Percentiles rank a stretch among this genome's conserved stretches.
Conservation (phyloP, 768 basidiomycete species). For the Crassisporium funariophilum region DNA sequence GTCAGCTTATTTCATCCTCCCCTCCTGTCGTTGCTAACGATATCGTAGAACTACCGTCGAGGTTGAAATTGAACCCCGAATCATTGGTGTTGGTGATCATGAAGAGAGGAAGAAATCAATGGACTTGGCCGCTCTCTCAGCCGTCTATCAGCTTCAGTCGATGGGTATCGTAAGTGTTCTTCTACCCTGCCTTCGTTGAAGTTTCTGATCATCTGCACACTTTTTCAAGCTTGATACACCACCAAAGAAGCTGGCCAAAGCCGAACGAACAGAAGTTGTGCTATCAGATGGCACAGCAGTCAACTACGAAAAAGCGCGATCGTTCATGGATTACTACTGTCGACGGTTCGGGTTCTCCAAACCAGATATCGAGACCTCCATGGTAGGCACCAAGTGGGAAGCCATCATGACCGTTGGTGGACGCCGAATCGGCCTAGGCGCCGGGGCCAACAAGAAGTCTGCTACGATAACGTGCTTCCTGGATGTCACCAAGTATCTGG, state of each 20-base stretch:
- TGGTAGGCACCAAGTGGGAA: constrained; percentile 55
- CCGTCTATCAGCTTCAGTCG: constrained; percentile 67
- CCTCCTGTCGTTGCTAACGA: background rate
- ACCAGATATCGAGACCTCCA: constrained; percentile 64
- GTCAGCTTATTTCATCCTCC: constrained; percentile 30
- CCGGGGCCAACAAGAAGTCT: constrained; percentile 66
- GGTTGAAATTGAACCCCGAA: constrained; percentile 37
- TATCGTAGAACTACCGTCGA: constrained; percentile 41
- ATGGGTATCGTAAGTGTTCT: constrained; percentile 59
- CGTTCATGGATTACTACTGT: constrained; percentile 97
- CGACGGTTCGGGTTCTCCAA: constrained; percentile 71
- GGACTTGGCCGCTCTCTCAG: constrained; percentile 74
- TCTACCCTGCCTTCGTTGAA: background rate
- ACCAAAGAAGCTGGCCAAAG: constrained; percentile 25
- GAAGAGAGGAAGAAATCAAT: constrained; percentile 63
- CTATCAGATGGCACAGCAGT: constrained; percentile 69
- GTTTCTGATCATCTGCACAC: background rate
- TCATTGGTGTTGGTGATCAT: constrained; percentile 67
- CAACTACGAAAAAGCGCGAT: constrained; percentile 71
- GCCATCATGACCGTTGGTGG: constrained; percentile 77
- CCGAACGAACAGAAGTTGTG: constrained; percentile 22
- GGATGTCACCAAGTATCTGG: constrained; percentile 86
- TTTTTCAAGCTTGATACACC: constrained; percentile 41
- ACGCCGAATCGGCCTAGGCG: constrained; percentile 81
- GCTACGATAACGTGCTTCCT: constrained; percentile 77